phyloP scores from a whole-genome alignment of 2,329 filamentous ascomycete species.

The Nectriaceae sp. region DNA sequence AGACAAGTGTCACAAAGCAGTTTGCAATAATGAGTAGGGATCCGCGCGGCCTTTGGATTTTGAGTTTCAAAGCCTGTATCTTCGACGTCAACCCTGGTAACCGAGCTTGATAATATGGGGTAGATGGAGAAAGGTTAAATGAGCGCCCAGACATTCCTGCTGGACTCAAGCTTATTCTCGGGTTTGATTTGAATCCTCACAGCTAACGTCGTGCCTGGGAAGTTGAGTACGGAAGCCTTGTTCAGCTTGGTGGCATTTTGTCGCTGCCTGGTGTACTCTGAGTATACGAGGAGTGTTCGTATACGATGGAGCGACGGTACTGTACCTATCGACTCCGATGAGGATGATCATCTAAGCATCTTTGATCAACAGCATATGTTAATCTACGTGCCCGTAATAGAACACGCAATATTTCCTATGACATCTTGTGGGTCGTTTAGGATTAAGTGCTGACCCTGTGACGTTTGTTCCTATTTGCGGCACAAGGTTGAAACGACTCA shows the following conservation, averaged over 20 bases:
- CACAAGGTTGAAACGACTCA: conserved; percentile 5
- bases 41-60: background rate
- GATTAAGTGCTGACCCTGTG: conserved; percentile 28
- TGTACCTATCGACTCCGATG: too few species aligned
- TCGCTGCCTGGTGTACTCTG: too few species aligned
- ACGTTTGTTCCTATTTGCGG: conserved; percentile 9
- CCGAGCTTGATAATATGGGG: background rate
- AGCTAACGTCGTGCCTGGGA: too few species aligned
- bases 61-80: background rate
- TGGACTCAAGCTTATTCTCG: background rate
- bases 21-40: background rate
- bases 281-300: too few species aligned
- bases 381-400: conserved; percentile 14
- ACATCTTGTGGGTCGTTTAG: conserved; percentile 10
- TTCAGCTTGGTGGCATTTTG: too few species aligned
- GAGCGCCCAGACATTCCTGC: background rate
- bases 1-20: background rate
- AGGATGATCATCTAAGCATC: too few species aligned
- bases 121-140: background rate
- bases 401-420: conserved; percentile 8
- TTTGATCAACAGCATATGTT: too few species aligned
- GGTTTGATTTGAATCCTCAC: too few species aligned
- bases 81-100: too few species aligned
- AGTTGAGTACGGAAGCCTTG: too few species aligned
- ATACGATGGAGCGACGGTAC: too few species aligned